These are phyloP conservation scores for Boehmeria nivea DNA, from an alignment of 306 rosid genomes.

Conservation along the genomic window DNA sequence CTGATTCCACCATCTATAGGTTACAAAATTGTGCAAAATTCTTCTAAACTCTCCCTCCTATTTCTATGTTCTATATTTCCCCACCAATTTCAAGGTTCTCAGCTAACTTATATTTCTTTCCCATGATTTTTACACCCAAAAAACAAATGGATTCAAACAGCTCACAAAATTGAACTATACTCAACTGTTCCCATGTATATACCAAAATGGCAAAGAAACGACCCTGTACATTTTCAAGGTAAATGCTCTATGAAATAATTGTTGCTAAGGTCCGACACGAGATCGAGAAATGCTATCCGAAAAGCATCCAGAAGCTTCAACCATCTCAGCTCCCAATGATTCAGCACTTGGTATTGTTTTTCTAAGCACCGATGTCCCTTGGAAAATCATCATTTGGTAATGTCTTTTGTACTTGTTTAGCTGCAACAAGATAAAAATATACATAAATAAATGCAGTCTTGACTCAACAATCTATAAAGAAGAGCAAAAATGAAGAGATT, in stretches of 20 bases:
- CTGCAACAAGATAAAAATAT: conserved; percentile 22
- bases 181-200: conserved; percentile 41
- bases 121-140: not conserved
- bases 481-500: not conserved
- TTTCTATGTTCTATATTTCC: not conserved
- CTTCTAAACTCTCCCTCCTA: no score
- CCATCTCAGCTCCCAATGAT: conserved; percentile 16
- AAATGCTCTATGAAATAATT: conserved; percentile 9
- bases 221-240: conserved; percentile 44
- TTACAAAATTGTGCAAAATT: conserved; percentile 2
- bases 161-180: conserved; percentile 12
- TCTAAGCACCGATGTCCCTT: conserved; percentile 52
- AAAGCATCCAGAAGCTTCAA: no score
- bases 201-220: conserved; percentile 35
- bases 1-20: conserved; percentile 3
- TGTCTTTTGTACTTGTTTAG: conserved; percentile 39
- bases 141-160: conserved; percentile 19
- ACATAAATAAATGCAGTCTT: not conserved
- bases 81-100: not conserved
- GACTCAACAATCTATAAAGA: not conserved
- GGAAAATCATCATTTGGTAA: conserved; percentile 79
- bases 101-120: conserved; percentile 2
- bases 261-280: no score
- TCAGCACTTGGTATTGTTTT: conserved; percentile 41
- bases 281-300: no score